A percentile compares a stretch with the other conserved stretches of the same genome.
Conservation (phyloP, 208 protist species). For the Acanthamoeba pearcei region DNA sequence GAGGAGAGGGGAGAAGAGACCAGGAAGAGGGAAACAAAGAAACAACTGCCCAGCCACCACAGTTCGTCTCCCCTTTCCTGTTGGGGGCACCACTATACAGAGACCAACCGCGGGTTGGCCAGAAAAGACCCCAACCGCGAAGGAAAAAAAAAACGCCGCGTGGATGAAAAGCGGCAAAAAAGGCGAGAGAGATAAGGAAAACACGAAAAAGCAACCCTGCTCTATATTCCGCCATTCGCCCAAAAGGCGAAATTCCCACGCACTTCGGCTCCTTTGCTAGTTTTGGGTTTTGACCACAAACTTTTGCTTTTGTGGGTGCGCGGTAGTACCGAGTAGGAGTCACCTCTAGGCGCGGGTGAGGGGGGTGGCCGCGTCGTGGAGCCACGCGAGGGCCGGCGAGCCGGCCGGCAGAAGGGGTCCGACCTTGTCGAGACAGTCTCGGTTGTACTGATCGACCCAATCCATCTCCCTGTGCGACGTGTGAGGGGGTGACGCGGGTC, state of each 20-base stretch:
- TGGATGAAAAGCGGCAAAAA: background rate
- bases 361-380: background rate
- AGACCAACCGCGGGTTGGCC: no score
- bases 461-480: conserved; percentile 37
- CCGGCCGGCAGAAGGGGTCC: conserved; percentile 9
- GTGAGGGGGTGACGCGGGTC: background rate
- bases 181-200: background rate
- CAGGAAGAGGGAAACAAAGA: no score
- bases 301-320: no score
- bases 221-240: background rate
- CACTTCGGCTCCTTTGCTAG: background rate
- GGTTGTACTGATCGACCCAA: conserved; percentile 85
- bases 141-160: no score
- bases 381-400: conserved; percentile 55
- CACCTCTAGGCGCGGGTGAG: background rate
- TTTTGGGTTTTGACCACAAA: background rate
- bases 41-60: no score
- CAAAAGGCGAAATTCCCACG: background rate
- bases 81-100: no score
- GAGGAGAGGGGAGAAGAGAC: no score
- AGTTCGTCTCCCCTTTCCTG: no score
- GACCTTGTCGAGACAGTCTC: conserved; percentile 36
- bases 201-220: background rate
- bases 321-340: no score
- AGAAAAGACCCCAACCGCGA: no score